Evolutionary conservation across 345 rosid species (phyloP).

Genomic region (Euclidium syriacum): DNA sequence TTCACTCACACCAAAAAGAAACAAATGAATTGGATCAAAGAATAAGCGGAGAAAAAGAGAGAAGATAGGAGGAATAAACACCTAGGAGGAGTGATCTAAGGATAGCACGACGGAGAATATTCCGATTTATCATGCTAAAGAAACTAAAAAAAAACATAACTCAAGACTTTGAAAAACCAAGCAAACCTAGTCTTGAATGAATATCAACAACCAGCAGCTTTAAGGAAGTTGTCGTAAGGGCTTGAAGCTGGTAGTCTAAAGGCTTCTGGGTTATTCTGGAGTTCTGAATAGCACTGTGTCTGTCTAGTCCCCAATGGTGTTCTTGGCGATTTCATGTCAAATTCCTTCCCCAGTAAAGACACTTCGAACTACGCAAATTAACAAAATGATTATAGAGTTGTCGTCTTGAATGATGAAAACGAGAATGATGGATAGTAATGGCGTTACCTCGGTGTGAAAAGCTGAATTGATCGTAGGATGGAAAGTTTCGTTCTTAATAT

Average conservation of each 20-base stretch:
- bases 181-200: constrained; percentile 8
- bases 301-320: constrained; percentile 24
- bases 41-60: neutral
- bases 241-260: constrained; percentile 34
- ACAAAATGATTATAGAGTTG: neutral
- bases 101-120: neutral
- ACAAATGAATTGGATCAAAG: constrained; percentile 27
- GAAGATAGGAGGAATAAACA: neutral
- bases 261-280: constrained; percentile 11
- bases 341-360: constrained; percentile 40
- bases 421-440: neutral
- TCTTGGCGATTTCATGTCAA: constrained; percentile 24
- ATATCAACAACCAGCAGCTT: constrained; percentile 40
- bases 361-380: constrained; percentile 45
- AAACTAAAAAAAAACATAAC: constrained; percentile 6
- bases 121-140: constrained; percentile 12
- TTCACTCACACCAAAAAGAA: constrained; percentile 16
- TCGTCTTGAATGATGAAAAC: neutral
- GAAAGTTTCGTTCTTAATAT: constrained; percentile 26
- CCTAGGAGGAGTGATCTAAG: constrained; percentile 20
- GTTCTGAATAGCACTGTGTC: constrained; percentile 28
- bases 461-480: constrained; percentile 20
- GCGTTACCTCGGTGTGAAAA: constrained; percentile 28
- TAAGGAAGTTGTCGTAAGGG: constrained; percentile 34
- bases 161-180: constrained; percentile 15